These are phyloP conservation scores for Hyphopichia khmerensis DNA, from an alignment of 1,139 yeast genomes.

Conservation along the genomic window DNA sequence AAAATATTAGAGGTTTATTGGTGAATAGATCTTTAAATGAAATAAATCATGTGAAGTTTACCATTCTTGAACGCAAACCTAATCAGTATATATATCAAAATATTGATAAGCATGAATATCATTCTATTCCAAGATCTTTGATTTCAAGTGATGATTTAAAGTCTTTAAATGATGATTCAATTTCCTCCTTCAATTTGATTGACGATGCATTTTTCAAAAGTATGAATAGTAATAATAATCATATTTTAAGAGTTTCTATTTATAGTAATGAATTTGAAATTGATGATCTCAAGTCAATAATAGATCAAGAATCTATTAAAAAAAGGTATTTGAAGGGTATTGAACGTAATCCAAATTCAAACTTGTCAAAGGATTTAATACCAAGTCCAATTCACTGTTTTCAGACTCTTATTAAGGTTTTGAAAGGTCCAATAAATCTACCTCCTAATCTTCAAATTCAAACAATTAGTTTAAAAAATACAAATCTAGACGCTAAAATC, in stretches of 20 bases:
- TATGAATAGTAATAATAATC: constrained; percentile 23
- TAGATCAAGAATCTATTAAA: constrained; percentile 25
- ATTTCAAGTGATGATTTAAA: constrained; percentile 29
- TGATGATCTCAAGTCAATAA: constrained; percentile 24
- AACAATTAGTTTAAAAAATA: constrained; percentile 50
- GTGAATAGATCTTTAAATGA: constrained; percentile 14
- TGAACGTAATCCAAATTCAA: constrained; percentile 23
- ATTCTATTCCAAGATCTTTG: constrained; percentile 23
- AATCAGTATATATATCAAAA: constrained; percentile 19
- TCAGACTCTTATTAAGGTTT: constrained; percentile 54
- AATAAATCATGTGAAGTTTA: constrained; percentile 33
- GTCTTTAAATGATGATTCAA: constrained; percentile 8
- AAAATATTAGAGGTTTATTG: constrained; percentile 35
- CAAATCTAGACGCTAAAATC: constrained; percentile 51
- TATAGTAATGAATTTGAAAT: constrained; percentile 30
- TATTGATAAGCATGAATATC: constrained; percentile 38
- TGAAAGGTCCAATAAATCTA: constrained; percentile 59
- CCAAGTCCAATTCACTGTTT: constrained; percentile 58
- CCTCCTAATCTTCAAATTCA: constrained; percentile 44
- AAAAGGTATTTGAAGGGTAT: constrained; percentile 29
- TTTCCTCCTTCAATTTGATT: constrained; percentile 14
- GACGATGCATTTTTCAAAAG: constrained; percentile 39
- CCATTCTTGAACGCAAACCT: constrained; percentile 24
- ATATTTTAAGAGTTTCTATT: constrained; percentile 34
- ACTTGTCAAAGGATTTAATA: constrained; percentile 27